Base-by-base conservation (phyloP, 2,329 filamentous ascomycete genomes). In the Apiospora kogelbergensis region DNA sequence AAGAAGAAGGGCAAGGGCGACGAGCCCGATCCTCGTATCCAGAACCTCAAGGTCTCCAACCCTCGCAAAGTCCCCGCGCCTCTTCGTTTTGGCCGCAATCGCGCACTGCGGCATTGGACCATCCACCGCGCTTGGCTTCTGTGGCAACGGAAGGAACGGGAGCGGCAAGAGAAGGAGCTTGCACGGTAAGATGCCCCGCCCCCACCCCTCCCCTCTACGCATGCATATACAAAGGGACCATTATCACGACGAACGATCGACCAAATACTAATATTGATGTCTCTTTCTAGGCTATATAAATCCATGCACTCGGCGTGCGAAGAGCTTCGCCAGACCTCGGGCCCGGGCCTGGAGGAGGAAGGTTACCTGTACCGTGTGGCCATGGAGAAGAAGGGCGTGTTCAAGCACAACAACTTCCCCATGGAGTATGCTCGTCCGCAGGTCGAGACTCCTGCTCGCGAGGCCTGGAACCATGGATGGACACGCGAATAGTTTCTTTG, bases 51-150 rank as follows among this genome's bases (percentile, higher is more conserved):
- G 69, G 76, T 80, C 66, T 84, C 85, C 71, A 84, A 85, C 79
- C 84, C 85, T 73, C 83, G 84, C 40, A 79, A 78, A n/a, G 83
- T 84, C 0, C 87, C 86, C 6, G 83, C 88, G 0, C 95, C 96
- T 0, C 88, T 99, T 73, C 92, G 94, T 76, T 95, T 98, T 88
- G 94, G 90, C 48, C 94, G 95, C 75, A 92, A 92, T 81, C 91
- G 96, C 68, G 88, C 90, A 81, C 90, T 99, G 72, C 93, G 96
- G 63, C 96, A 99, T 86, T 99, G 96, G 96, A 98, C 96, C 66
- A 98, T 99, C 81, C 95, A 98, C 85, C 94, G 96, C 75, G 95
- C 95, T 26, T 98, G 95, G 94, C 87, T 93, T 76, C 86, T 98
- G 40, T 92, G 91, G 82, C 90, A 91, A 75, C 87, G 90, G 74